Evolutionary conservation across 495 filamentous ascomycete species (phyloP).

Genomic region (Aspergillus heteromorphus): DNA sequence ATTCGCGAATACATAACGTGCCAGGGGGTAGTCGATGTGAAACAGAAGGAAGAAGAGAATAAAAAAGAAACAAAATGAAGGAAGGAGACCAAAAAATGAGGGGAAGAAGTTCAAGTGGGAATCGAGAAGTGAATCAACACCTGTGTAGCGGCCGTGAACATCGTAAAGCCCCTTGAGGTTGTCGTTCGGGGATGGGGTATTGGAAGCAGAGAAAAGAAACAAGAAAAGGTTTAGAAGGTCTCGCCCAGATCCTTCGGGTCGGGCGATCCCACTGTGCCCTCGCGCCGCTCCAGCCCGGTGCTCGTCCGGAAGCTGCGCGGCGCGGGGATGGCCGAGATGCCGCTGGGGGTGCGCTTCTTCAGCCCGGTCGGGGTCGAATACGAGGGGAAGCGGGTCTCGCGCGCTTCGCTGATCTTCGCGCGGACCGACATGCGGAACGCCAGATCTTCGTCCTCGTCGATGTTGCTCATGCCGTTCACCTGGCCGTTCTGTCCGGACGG

Average conservation of each 20-base stretch:
- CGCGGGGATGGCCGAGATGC: slow-evolving; percentile 46
- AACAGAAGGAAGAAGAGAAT: slow-evolving; percentile 1
- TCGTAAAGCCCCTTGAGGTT: slow-evolving; percentile 10
- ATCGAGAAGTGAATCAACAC: slow-evolving; percentile 10
- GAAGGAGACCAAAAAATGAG: slow-evolving; percentile 7
- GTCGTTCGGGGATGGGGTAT: background rate
- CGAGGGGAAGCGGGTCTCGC: slow-evolving; percentile 28
- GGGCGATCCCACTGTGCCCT: slow-evolving; percentile 51
- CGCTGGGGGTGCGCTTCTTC: slow-evolving; percentile 50
- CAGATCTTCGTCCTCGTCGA: slow-evolving; percentile 39
- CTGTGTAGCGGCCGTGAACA: slow-evolving; percentile 18
- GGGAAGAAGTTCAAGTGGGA: slow-evolving; percentile 12
- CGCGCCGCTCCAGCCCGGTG: no score
- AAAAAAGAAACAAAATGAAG: slow-evolving; percentile 9
- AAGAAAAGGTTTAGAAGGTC: slow-evolving; percentile 46
- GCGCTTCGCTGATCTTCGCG: slow-evolving; percentile 21
- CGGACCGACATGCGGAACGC: slow-evolving; percentile 33
- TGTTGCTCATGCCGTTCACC: slow-evolving; percentile 36
- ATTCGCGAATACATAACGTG: slow-evolving; percentile 12
- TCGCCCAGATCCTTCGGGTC: slow-evolving; percentile 56
- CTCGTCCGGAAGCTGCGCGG: slow-evolving; percentile 48
- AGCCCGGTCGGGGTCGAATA: slow-evolving; percentile 4
- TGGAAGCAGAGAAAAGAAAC: slow-evolving; percentile 3
- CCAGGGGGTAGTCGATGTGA: slow-evolving; percentile 7
- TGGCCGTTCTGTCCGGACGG: slow-evolving; percentile 28